Conservation (phyloP, 2,329 filamentous ascomycete genomes). For the Trichoderma polysporum region DNA sequence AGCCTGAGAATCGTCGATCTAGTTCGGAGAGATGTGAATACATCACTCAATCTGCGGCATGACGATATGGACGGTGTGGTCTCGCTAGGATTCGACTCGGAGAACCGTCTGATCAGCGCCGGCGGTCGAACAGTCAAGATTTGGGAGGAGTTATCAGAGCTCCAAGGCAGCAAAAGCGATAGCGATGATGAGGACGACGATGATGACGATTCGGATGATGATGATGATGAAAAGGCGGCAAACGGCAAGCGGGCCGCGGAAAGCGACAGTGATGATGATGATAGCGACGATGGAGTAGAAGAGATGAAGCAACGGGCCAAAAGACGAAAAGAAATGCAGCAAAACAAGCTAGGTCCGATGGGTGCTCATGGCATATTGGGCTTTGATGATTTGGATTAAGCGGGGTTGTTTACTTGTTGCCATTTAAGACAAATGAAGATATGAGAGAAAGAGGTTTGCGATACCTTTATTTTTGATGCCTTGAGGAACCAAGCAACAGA, state of each 20-base stretch:
- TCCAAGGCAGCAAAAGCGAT: slow-evolving; percentile 44
- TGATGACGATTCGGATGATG: slow-evolving; percentile 46
- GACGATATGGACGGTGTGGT: slow-evolving; percentile 87
- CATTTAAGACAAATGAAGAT: too few relatives aligned
- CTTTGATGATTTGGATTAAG: slow-evolving; percentile 48
- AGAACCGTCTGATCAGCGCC: slow-evolving; percentile 83
- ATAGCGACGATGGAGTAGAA: slow-evolving; percentile 33
- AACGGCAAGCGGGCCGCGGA: slow-evolving; percentile 48
- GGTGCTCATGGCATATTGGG: slow-evolving; percentile 53
- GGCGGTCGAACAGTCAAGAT: slow-evolving; percentile 86
- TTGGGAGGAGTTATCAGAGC: slow-evolving; percentile 76
- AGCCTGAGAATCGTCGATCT: slow-evolving; percentile 74
- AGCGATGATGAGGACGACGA: slow-evolving; percentile 50
- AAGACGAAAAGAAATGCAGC: slow-evolving; percentile 43
- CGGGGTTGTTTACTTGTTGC: not conserved
- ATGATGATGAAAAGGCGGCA: slow-evolving; percentile 46
- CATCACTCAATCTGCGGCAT: slow-evolving; percentile 62
- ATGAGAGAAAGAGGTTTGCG: not conserved
- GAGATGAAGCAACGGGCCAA: slow-evolving; percentile 49
- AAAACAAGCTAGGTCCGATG: slow-evolving; percentile 47
- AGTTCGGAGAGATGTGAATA: slow-evolving; percentile 68
- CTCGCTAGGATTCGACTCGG: slow-evolving; percentile 78
- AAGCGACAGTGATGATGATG: slow-evolving; percentile 44
- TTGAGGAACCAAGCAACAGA: not conserved
- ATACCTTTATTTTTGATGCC: not conserved